phyloP scores from a whole-genome alignment of 164 flowering plant species.

The Umbellularia californica region DNA sequence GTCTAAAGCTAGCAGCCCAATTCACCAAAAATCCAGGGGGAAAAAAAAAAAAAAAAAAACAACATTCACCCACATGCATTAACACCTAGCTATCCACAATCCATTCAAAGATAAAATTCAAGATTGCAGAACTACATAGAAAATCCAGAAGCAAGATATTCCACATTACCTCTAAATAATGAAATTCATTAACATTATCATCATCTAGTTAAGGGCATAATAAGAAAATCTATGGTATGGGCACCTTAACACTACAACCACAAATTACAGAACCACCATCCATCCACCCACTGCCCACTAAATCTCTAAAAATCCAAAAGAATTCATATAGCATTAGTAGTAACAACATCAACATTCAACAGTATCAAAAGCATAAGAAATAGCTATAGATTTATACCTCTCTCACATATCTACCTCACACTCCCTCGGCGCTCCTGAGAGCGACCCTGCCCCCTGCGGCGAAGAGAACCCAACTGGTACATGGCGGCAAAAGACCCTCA shows the following conservation, averaged over 20 bases:
- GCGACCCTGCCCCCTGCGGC: conserved; percentile 22
- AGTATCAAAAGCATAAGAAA: neutral
- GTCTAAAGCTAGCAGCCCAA: too few relatives aligned
- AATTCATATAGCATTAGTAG: too few relatives aligned
- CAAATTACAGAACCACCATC: neutral
- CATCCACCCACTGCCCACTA: too few relatives aligned
- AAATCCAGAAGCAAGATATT: neutral
- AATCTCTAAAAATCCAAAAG: too few relatives aligned
- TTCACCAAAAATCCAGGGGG: too few relatives aligned
- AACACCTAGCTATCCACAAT: too few relatives aligned
- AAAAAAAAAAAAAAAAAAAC: too few relatives aligned
- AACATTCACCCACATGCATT: too few relatives aligned
- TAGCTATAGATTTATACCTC: neutral
- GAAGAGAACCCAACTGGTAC: conserved; percentile 29
- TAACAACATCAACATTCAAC: neutral
- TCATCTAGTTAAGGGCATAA: neutral
- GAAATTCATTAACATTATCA: neutral
- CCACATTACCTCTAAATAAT: neutral
- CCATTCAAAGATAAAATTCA: neutral
- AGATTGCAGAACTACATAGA: neutral
- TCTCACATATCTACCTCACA: conserved; percentile 2
- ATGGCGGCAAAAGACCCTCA: conserved; percentile 45
- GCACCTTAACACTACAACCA: neutral
- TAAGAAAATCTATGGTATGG: neutral
- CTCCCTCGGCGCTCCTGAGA: conserved; percentile 18